These are phyloP conservation scores for Podaxis sp. DNA, from an alignment of 768 basidiomycete genomes.

Conservation along the genomic window DNA sequence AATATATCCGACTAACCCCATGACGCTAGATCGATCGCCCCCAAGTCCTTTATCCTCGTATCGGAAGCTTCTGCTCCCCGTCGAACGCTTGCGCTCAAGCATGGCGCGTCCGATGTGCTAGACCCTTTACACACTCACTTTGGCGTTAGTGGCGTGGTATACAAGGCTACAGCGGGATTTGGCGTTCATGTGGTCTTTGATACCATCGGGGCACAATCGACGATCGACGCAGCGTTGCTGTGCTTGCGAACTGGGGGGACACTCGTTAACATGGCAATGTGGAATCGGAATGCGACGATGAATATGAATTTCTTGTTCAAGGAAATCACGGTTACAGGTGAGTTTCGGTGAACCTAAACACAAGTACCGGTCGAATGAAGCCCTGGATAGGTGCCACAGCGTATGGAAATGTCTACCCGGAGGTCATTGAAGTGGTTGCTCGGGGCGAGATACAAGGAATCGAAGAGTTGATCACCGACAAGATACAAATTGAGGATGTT, in stretches of 20 bases:
- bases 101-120: conserved; percentile 38
- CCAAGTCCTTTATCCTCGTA: conserved; percentile 29
- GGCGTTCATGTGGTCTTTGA: conserved; percentile 50
- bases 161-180: conserved; percentile 27
- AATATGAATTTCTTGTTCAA: conserved; percentile 36
- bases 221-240: conserved; percentile 34
- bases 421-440: conserved; percentile 38
- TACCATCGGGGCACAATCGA: conserved; percentile 41
- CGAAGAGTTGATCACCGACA: conserved; percentile 42
- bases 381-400: conserved; percentile 29
- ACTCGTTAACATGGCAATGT: conserved; percentile 44
- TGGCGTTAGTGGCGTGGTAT: conserved; percentile 25
- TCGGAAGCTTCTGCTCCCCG: conserved; percentile 42
- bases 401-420: conserved; percentile 38
- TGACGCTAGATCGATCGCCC: conserved; percentile 26
- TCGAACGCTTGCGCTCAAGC: conserved; percentile 33
- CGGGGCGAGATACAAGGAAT: conserved; percentile 37
- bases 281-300: conserved; percentile 36
- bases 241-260: conserved; percentile 39
- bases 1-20: neutral
- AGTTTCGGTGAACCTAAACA: neutral
- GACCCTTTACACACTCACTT: conserved; percentile 31
- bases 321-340: conserved; percentile 40
- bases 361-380: neutral
- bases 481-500: conserved; percentile 41